Base-by-base conservation (phyloP, 768 basidiomycete genomes). In the Russula sp. region DNA sequence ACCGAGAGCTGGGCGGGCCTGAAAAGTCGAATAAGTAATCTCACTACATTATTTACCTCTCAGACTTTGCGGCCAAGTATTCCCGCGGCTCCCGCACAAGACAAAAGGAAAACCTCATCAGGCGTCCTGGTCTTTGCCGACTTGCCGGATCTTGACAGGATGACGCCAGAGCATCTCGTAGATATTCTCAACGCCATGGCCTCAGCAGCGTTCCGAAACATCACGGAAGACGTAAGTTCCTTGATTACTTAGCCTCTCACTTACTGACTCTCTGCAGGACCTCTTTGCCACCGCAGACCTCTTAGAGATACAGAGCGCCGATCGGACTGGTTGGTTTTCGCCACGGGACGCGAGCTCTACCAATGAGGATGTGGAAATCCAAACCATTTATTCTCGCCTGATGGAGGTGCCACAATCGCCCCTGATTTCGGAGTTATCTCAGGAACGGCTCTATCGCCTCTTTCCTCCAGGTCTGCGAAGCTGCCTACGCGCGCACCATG, bases 291-390 rank as follows among this genome's bases (percentile, higher is more conserved):
- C 88, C 8, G 83, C 86, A 5, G 92, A 94, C 72, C 75, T 92
- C 20, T 79, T 94, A 11, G 92, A 94, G 73, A 83, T 90, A 0
- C 92, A 94, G 73, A 85, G 83, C 2, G 82, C 84, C 18, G 92
- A 94, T 72, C 83, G 85, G 36, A 86, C 83, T 2, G 92, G 89
- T 3, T 94, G 92, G 91, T 89, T 92, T 74, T 76, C 79, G 4
- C 67, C 76, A 36, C 79, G 84, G 59, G 90, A 92, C n/a, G 72
- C 78, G 0, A 75, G 74, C 18, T 75, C 79, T 0, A 73, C 77
- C 53, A 81, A 83, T 13, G 92, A 94, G 53, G 77, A 80, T 3
- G 78, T 86, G n/a, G 89, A 92, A 66, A 86, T 93, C 52, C 89
- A 93, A 72, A 87, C 83, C 26, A 86, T 94, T 67, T 87, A 89